Evolutionary conservation across 352 stramenopile species (phyloP), one percentile per base, ranked within the genome.

Genomic region (Pythium insidiosum): DNA sequence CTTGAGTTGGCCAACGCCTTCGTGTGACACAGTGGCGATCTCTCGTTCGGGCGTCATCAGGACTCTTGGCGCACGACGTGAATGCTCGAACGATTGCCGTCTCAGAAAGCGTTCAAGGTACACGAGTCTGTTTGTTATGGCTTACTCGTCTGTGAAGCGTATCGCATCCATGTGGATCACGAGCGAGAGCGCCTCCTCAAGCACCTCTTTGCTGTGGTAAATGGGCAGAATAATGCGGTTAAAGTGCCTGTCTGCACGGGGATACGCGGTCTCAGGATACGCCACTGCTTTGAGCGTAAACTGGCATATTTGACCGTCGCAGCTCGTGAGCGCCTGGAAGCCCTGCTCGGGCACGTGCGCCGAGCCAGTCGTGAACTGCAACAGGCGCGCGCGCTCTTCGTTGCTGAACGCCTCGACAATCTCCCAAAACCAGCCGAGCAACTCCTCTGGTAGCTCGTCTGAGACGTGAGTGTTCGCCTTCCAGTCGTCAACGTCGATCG

Each of bases 131-230:
- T n/a, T n/a, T n/a, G n/a, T n/a, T n/a, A n/a, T n/a, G n/a, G n/a
- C n/a, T 33, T 72, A 79, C 58, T 79, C 68, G 57, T 79, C 68
- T 38, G 68, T 80, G 53, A 98, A 97, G 38, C 91, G 88, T 29
- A 87, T 97, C 46, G 88, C 67, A 56, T 96, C 87, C 89, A 97
- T 97, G 44, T 94, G 94, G 39, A 98, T 95, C 12, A 92, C 90
- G 45, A 97, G 73, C 47, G 84, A 94, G 26, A 98, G 65, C 49
- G 95, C 93, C 51, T 97, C 79, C 43, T 96, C 71, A 10, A 98
- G 57, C 44, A 97, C 83, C 44, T 86, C 75, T 65, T 93, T 96
- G n/a, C 57, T 73, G 35, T 94, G 88, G 65, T 97, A 98, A 30
- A 96, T 47, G 24, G 90, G 88, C 18, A 97, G 58, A 64, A 97